A percentile compares a stretch with the other conserved stretches of the same genome.
phyloP scores from a whole-genome alignment of 176 grass and related monocot genomes.

The Aegilops sharonensis region DNA sequence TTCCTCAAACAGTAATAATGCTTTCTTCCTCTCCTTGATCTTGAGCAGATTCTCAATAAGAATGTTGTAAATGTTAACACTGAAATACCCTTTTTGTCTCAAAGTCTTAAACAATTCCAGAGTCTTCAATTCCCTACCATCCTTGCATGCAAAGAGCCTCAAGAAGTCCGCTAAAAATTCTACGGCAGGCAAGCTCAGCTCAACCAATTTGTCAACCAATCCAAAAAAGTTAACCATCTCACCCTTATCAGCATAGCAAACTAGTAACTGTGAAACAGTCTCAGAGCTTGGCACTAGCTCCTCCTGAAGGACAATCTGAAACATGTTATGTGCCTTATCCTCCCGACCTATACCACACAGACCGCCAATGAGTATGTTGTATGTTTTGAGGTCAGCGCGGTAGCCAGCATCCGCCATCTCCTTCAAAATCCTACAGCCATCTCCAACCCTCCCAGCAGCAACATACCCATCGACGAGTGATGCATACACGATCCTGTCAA shows the following conservation, averaged over 20 bases:
- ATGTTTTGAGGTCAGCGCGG: slow-evolving; percentile 60
- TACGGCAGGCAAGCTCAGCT: slow-evolving; percentile 49
- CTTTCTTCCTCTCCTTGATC: slow-evolving; percentile 59
- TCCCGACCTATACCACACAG: slow-evolving; percentile 59
- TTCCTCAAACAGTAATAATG: slow-evolving; percentile 58
- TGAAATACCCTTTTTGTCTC: slow-evolving; percentile 57
- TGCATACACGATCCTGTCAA: slow-evolving; percentile 63
- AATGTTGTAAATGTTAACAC: slow-evolving; percentile 67
- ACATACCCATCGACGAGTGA: slow-evolving; percentile 64
- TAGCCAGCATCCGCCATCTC: slow-evolving; percentile 79
- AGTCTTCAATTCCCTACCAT: slow-evolving; percentile 52
- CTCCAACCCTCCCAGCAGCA: slow-evolving; percentile 34
- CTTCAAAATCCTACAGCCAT: slow-evolving; percentile 73
- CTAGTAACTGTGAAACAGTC: slow-evolving; percentile 64
- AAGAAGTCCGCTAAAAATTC: slow-evolving; percentile 62
- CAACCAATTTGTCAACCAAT: slow-evolving; percentile 48
- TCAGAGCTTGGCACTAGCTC: slow-evolving; percentile 48
- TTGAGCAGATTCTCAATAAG: slow-evolving; percentile 68
- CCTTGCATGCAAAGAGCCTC: slow-evolving; percentile 53
- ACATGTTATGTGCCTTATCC: slow-evolving; percentile 74
- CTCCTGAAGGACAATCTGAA: slow-evolving; percentile 65
- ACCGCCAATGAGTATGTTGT: slow-evolving; percentile 75
- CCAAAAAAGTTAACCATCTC: slow-evolving; percentile 59
- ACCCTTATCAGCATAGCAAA: slow-evolving; percentile 55
- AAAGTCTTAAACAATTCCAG: slow-evolving; percentile 62